Conservation (phyloP, 352 stramenopile species). For the Pilasporangium apinafurcum region DNA sequence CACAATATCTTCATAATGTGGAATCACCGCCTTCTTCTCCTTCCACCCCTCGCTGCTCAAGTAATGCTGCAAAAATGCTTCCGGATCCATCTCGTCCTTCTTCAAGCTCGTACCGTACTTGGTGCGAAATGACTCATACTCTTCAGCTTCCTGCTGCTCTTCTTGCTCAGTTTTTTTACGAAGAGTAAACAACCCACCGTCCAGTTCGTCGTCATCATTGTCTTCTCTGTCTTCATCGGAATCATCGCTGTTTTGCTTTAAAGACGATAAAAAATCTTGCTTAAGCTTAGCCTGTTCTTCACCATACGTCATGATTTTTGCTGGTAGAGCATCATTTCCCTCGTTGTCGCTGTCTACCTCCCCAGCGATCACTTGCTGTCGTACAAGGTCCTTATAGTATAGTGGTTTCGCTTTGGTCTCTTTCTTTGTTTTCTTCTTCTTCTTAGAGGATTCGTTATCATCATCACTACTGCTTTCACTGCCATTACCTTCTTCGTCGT, state of each 20-base stretch:
- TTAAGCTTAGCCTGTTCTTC: constrained; percentile 71
- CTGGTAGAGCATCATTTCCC: constrained; percentile 36
- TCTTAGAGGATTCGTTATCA: constrained; percentile 8
- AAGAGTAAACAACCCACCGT: constrained; percentile 67
- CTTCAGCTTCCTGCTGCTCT: constrained; percentile 58
- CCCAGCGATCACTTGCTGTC: constrained; percentile 90
- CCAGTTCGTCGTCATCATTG: constrained; percentile 62
- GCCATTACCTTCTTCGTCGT: constrained; percentile 12
- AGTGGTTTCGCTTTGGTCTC: constrained; percentile 38
- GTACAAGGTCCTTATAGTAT: constrained; percentile 95
- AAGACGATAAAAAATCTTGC: constrained; percentile 50
- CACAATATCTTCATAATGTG: constrained; percentile 81
- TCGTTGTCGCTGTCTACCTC: constrained; percentile 71
- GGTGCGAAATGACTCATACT: constrained; percentile 49
- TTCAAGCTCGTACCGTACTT: constrained; percentile 64
- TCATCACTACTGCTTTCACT: constrained; percentile 15
- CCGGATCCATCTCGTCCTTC: constrained; percentile 54
- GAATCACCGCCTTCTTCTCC: constrained; percentile 56
- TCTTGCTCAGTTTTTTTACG: constrained; percentile 61
- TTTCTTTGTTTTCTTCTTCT: constrained; percentile 20
- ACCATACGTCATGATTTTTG: constrained; percentile 45
- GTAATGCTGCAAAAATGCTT: constrained; percentile 79
- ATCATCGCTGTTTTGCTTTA: constrained; percentile 30
- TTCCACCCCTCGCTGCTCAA: constrained; percentile 78
- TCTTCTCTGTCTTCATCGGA: constrained; percentile 32